Conservation (phyloP, 495 filamentous ascomycete genomes). For the Lichina pygmaea region DNA sequence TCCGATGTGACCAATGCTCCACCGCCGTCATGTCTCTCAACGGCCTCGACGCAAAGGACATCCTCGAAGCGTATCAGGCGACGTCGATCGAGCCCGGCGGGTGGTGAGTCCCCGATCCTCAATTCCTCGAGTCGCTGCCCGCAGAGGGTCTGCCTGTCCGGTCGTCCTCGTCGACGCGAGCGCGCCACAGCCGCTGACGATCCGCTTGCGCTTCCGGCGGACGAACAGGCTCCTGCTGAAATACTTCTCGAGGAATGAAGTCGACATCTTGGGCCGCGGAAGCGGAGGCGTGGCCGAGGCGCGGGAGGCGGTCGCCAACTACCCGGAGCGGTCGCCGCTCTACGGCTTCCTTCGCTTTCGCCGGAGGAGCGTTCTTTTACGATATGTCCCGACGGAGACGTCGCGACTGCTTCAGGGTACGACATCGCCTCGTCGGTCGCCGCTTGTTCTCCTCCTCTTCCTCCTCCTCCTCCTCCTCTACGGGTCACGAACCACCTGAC, state of each 20-base stretch:
- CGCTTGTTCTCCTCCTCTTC: constrained; percentile 2
- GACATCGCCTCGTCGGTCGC: constrained; percentile 4
- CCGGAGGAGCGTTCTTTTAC: constrained; percentile 71
- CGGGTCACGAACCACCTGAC: neutral
- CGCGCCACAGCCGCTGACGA: constrained; percentile 1
- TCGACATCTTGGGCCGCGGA: constrained; percentile 52
- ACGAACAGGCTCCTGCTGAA: constrained; percentile 68
- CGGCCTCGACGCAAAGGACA: constrained; percentile 60
- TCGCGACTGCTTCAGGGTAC: constrained; percentile 78
- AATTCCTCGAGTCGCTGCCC: neutral
- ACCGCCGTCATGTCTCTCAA: constrained; percentile 64
- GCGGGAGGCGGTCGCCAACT: constrained; percentile 45
- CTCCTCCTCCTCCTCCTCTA: constrained; percentile 1
- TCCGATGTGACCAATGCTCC: neutral
- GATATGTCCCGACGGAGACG: constrained; percentile 71
- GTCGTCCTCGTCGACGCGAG: neutral
- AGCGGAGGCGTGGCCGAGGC: constrained; percentile 68
- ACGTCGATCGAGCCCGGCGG: constrained; percentile 65
- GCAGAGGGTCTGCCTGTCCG: neutral
- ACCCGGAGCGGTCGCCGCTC: constrained; percentile 61
- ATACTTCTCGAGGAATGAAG: constrained; percentile 69
- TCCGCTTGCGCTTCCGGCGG: neutral
- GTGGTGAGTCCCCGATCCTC: constrained; percentile 42
- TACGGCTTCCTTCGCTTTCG: constrained; percentile 84
- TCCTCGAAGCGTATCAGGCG: constrained; percentile 64